Percentiles rank a stretch among this genome's conserved stretches.
Evolutionary conservation across 78 protist genomes (phyloP).

Genomic region (Diacronema lutheri): DNA sequence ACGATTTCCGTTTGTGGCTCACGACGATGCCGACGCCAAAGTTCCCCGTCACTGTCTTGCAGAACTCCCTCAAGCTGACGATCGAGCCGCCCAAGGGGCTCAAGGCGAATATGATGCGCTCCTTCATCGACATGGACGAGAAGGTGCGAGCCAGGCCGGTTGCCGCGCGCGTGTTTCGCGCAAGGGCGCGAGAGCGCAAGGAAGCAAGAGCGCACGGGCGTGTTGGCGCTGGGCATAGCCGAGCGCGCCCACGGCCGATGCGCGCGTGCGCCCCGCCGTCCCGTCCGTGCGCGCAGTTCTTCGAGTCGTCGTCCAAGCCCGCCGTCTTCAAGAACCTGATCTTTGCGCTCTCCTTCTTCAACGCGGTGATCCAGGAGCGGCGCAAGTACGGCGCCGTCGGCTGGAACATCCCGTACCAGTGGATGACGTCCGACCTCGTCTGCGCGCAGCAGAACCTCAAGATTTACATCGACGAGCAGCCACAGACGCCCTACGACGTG

Average conservation of each 20-base stretch:
- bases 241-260: no score
- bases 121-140: slow-evolving; percentile 12
- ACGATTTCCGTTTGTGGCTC: slow-evolving; percentile 66
- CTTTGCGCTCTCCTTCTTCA: slow-evolving; percentile 60
- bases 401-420: slow-evolving; percentile 64
- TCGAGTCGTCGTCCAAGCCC: slow-evolving; percentile 2
- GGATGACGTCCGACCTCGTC: slow-evolving; percentile 21
- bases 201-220: no score
- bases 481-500: slow-evolving; percentile 38
- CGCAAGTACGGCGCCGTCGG: slow-evolving; percentile 63
- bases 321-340: slow-evolving; percentile 34
- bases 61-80: slow-evolving; percentile 48
- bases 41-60: slow-evolving; percentile 57
- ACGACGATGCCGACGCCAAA: slow-evolving; percentile 46
- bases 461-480: slow-evolving; percentile 10
- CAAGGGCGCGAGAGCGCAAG: no score
- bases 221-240: no score
- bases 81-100: slow-evolving; percentile 59
- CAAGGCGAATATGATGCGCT: slow-evolving; percentile 6
- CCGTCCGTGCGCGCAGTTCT: no score
- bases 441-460: slow-evolving; percentile 19
- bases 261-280: no score
- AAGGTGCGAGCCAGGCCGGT: no score
- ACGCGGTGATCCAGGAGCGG: slow-evolving; percentile 65
- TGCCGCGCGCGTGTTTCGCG: no score